Evolutionary conservation across 352 stramenopile species (phyloP), one percentile per base, ranked within the genome.

Genomic region (Hyphochytrium catenoides): DNA sequence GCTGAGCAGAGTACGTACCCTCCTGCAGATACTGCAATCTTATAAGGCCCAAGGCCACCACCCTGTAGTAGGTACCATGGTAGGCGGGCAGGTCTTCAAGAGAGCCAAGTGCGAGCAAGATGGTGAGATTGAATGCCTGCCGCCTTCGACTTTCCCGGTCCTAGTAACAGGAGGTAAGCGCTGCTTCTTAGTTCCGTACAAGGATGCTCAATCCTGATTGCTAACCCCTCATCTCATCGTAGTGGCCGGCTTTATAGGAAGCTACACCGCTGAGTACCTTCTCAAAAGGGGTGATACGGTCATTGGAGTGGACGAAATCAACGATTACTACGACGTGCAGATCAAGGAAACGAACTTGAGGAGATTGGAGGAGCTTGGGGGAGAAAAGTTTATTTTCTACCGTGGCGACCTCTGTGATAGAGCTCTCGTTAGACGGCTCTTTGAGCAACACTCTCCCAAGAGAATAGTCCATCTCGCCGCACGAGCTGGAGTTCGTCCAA

Each of bases 251-350:
- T 97, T 97, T 54, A 95, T 98, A 41, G 88, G 87, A 15, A 93
- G 81, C 47, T 77, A 95, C 62, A 91, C 93, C 3, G 77, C 77
- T 31, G 66, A 85, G 42, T 52, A 59, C 21, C 58, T 93, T 21
- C 59, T 93, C 3, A 51, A 58, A 2, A 64, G 77, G 16, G 76
- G 74, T 23, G 73, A 93, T 37, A 54, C 78, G 34, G 87, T 98
- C 18, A 72, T 96, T 1, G 73, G 95, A 32, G 62, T 98, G 16
- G 91, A 98, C 49, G 88, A 98, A 60, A 61, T 98, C 35, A 98
- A 98, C 51, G 82, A 96, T 50, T 98, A 97, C 57, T 98, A 97
- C 54, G 84, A 97, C 51, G 73, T 95, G n/a, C 47, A 54, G 34
- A 77, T 95, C 44, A 98, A 98, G 63, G 65, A 93, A 44, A 61